A percentile compares a stretch with the other conserved stretches of the same genome.
Conservation (phyloP, 768 basidiomycete species). For the Megacollybia marginata region DNA sequence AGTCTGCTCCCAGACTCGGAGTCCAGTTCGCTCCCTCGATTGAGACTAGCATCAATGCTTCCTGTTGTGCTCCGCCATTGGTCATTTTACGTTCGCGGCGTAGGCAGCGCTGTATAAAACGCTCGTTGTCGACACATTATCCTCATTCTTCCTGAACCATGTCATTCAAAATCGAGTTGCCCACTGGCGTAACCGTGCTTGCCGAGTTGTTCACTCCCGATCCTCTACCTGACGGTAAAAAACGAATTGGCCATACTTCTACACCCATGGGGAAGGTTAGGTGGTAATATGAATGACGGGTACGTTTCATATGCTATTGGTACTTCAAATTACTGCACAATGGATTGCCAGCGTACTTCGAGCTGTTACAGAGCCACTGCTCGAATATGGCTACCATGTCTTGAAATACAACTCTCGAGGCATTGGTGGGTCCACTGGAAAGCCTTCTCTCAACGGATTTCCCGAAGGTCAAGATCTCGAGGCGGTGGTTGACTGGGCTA, state of each 20-base stretch:
- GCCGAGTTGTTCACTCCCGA: neutral
- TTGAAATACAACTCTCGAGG: constrained; percentile 74
- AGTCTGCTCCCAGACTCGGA: too few species aligned
- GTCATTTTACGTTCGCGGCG: too few species aligned
- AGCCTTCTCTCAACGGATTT: constrained; percentile 65
- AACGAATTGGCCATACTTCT: constrained; percentile 57
- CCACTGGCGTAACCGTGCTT: neutral
- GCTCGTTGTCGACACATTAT: too few species aligned
- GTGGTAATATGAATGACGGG: constrained; percentile 73
- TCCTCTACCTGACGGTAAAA: neutral
- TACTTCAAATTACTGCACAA: neutral
- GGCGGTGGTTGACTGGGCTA: constrained; percentile 50
- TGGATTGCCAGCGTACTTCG: constrained; percentile 33
- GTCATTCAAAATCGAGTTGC: too few species aligned
- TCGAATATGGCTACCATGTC: constrained; percentile 44
- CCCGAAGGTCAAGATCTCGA: constrained; percentile 65
- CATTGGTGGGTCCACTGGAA: constrained; percentile 66
- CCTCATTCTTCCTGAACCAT: too few species aligned
- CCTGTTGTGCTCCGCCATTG: too few species aligned
- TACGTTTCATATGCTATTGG: constrained; percentile 28
- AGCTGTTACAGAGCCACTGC: constrained; percentile 33
- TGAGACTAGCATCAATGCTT: too few species aligned
- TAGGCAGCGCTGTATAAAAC: too few species aligned
- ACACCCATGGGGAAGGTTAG: constrained; percentile 85
- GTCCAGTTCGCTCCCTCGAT: too few species aligned